phyloP scores from a whole-genome alignment of 2,329 filamentous ascomycete species.

The Sarocladium strictum region DNA sequence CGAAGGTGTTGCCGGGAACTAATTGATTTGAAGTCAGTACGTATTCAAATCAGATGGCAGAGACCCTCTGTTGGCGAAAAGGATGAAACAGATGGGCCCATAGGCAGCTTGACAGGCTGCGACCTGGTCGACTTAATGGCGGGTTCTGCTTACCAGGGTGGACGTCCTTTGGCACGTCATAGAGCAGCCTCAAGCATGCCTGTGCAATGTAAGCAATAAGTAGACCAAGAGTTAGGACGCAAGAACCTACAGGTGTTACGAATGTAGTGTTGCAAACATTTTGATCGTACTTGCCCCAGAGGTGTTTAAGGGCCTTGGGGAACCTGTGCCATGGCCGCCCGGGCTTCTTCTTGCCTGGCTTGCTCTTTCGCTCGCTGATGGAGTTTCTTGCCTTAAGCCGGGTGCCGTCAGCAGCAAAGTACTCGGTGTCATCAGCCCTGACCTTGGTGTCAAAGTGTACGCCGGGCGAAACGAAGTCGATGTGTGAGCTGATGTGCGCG shows the following conservation, averaged over 20 bases:
- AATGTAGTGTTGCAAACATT: not conserved
- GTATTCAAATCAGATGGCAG: no score
- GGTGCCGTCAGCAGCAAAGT: not conserved
- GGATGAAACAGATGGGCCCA: not conserved
- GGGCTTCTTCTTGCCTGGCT: not conserved
- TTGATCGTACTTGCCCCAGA: not conserved
- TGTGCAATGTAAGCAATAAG: not conserved
- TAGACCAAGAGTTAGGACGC: not conserved
- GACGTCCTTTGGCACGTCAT: not conserved
- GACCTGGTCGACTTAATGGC: no score
- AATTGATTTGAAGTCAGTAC: not conserved
- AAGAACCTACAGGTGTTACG: not conserved
- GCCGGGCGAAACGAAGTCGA: constrained; percentile 1
- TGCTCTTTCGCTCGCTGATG: not conserved
- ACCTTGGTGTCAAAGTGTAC: constrained; percentile 4
- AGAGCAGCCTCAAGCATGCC: constrained; percentile 2
- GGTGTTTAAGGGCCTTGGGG: not conserved
- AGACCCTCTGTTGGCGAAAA: no score
- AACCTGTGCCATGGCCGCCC: not conserved
- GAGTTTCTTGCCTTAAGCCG: not conserved
- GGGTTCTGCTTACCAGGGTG: not conserved
- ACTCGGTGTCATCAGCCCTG: not conserved
- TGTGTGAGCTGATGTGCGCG: not conserved
- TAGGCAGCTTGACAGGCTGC: no score
- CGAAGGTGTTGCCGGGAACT: not conserved